Percentiles rank a stretch among this genome's conserved stretches.
These are phyloP conservation scores for Bacidia rubella DNA, from an alignment of 495 filamentous ascomycete species.

Conservation along the genomic window DNA sequence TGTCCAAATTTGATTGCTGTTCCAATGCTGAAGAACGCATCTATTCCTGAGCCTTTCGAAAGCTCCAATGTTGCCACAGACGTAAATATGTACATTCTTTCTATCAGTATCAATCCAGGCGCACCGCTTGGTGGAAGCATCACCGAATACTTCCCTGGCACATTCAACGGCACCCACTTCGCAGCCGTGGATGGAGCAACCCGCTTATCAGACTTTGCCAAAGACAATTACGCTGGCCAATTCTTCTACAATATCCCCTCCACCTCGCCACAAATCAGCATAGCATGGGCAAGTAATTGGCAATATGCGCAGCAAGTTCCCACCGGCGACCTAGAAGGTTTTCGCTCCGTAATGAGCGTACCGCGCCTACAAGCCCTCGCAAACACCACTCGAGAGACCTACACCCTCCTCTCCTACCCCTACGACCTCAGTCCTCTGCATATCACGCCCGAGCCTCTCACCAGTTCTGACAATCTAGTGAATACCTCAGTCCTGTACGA, in stretches of 20 bases:
- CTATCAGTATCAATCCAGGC: slow-evolving; percentile 42
- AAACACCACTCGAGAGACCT: slow-evolving; percentile 30
- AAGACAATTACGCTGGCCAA: slow-evolving; percentile 45
- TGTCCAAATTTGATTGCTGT: slow-evolving; percentile 39
- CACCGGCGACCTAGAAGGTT: slow-evolving; percentile 33
- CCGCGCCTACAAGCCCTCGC: slow-evolving; percentile 31
- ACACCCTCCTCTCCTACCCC: slow-evolving; percentile 29
- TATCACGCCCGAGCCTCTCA: slow-evolving; percentile 18
- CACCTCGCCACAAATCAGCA: slow-evolving; percentile 27
- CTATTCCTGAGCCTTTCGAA: slow-evolving; percentile 13
- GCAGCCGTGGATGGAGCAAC: slow-evolving; percentile 27
- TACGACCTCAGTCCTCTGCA: slow-evolving; percentile 27
- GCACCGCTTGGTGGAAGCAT: slow-evolving; percentile 40
- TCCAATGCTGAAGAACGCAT: slow-evolving; percentile 26
- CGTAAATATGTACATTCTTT: slow-evolving; percentile 32
- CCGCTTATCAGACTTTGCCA: slow-evolving; percentile 38
- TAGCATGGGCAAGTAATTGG: slow-evolving; percentile 51
- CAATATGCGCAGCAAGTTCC: slow-evolving; percentile 40
- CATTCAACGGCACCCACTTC: slow-evolving; percentile 39
- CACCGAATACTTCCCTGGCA: slow-evolving; percentile 36
- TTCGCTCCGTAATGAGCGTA: slow-evolving; percentile 38
- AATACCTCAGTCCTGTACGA: slow-evolving; percentile 27
- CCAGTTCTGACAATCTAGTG: slow-evolving; percentile 18
- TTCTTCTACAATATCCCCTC: slow-evolving; percentile 36
- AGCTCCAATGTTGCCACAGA: slow-evolving; percentile 16